Evolutionary conservation across 139 green algal genomes (phyloP), one percentile per base, ranked within the genome.

Genomic region (Dunaliella sp.): DNA sequence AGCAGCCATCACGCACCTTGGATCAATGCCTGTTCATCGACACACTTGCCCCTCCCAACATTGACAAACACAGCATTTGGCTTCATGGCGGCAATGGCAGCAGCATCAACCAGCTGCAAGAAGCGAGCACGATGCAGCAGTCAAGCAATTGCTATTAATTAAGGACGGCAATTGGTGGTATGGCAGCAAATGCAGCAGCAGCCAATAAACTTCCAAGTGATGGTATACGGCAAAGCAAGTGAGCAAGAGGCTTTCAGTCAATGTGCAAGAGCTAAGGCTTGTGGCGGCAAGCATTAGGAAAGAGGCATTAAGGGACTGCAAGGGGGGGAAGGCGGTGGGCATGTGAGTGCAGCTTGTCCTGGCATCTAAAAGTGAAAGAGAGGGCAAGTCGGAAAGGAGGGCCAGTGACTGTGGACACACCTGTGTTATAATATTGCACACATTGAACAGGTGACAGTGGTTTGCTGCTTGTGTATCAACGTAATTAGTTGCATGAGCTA

Each of bases 61-160:
- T 97, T 98, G 72, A 98, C 86, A 82, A 98, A 92, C 59, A 97
- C 94, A 21, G 48, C 93, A 32, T 87, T 90, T 30, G 91, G 91
- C 84, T 92, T 90, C 95, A 96, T 96, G 22, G 91, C 89, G 12
- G 88, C 88, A 32, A 97, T 91, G 22, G 92, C 93, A 34, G 77
- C 89, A 0, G 83, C 59, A 57, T 82, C 84, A 38, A 96, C 81
- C 21, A 97, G 81, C 59, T 93, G 81, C 58, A 79, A 33, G 57
- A 24, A 28, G 16, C 21, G 36, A 35, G 26, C 25, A 36, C 25
- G 21, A 21, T 22, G 75, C 7, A 35, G 25, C 25, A 21, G 30
- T n/a, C n/a, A n/a, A n/a, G n/a, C n/a, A n/a, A n/a, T n/a, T n/a
- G n/a, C n/a, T n/a, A n/a, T n/a, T n/a, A n/a, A n/a, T n/a, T n/a